phyloP scores from a whole-genome alignment of 2,329 filamentous ascomycete genomes.

The Periglandula ipomoeae region DNA sequence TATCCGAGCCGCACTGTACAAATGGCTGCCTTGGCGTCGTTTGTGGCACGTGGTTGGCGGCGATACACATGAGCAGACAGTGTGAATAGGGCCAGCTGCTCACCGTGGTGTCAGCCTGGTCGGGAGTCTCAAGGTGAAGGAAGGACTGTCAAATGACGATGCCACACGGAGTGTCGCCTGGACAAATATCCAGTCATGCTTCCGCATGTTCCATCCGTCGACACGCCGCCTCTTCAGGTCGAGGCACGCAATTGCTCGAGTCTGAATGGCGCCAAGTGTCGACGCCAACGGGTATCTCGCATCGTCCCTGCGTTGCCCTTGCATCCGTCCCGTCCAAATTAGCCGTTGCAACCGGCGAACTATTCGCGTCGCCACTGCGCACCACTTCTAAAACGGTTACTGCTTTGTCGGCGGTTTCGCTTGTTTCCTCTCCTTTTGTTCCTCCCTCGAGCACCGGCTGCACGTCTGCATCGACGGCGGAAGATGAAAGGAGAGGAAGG shows the following conservation, averaged over 20 bases:
- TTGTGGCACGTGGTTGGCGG: not conserved
- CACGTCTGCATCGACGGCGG: too few relatives aligned
- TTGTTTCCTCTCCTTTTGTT: not conserved
- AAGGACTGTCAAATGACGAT: not conserved
- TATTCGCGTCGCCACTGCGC: not conserved
- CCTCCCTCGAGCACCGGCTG: not conserved
- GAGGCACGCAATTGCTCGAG: not conserved
- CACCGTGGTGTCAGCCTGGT: not conserved
- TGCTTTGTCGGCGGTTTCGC: not conserved
- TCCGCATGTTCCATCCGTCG: not conserved
- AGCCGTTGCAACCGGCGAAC: not conserved
- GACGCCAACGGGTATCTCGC: not conserved
- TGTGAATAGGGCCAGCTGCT: not conserved
- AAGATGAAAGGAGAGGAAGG: not conserved
- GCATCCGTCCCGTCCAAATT: not conserved
- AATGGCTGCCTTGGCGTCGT: not conserved
- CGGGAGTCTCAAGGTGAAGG: not conserved
- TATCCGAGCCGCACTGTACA: not conserved
- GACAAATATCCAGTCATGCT: not conserved
- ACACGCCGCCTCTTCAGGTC: not conserved
- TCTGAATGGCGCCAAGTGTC: not conserved
- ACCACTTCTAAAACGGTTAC: not conserved
- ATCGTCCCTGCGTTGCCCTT: constrained; percentile 8
- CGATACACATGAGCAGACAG: not conserved
- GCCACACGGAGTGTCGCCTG: not conserved